Evolutionary conservation across 805 yeast genomes (phyloP), one percentile per base, ranked within the genome.

Genomic region (Brettanomyces naardenensis): DNA sequence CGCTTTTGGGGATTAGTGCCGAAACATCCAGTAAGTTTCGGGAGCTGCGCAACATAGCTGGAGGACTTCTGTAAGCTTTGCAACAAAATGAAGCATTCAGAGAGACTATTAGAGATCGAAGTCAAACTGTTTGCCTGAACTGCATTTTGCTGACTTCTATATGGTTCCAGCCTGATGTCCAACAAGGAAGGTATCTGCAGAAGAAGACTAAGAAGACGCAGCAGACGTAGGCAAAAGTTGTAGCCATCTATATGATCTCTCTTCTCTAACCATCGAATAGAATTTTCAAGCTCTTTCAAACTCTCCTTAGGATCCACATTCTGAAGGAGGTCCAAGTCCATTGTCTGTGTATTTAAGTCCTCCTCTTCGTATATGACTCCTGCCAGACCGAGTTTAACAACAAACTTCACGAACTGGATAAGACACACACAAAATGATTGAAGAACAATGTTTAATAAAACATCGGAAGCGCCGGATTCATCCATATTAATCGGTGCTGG

Each of bases 301-400:
- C 48, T 64, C 39, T n/a, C 42, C 28, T 38, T 36, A 13, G 36
- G 30, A 19, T 31, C 45, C 19, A 42, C 47, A 6, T 31, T 35
- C 14, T 20, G 20, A 9, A 35, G 10, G 10, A 35, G 47, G 43
- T 69, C 65, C 49, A 68, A 65, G 28, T 75, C 78, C 78, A 80
- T 75, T 11, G 68, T 66, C 46, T 80, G 73, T 1, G 81, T 72
- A 39, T 78, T 77, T 23, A 83, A 59, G 57, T 84, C 94, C 52
- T 83, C 92, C 49, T 80, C 92, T 50, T 82, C 87, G 44, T 72
- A 75, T 9, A 81, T 61, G 6, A 76, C 80, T n/a, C 78, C 79
- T 5, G 69, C 62, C 36, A 61, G 61, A 2, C 79, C 76, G 27
- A 78, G 59, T 6, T 58, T 55, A 3, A 71, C 42, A 13, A 66